A percentile compares a stretch with the other conserved stretches of the same genome.
These are phyloP conservation scores for Monosporascus sp. DNA, from an alignment of 2,329 filamentous ascomycete genomes.

Conservation along the genomic window DNA sequence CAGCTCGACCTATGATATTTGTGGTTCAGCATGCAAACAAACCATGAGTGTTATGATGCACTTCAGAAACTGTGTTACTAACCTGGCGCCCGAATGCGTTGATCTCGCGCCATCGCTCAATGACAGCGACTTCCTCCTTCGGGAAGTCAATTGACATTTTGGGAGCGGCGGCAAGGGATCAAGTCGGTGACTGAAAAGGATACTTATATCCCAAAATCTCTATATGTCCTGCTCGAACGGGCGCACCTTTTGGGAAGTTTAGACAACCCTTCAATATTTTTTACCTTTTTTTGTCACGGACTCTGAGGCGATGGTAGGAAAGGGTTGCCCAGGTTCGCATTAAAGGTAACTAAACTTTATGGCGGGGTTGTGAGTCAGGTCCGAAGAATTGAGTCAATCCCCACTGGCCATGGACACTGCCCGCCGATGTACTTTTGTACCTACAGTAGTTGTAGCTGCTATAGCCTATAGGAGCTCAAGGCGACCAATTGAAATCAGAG, in stretches of 20 bases:
- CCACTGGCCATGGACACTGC: background rate
- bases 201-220: background rate
- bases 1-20: slow-evolving; percentile 57
- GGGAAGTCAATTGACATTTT: slow-evolving; percentile 87
- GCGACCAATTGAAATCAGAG: background rate
- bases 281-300: too few species aligned
- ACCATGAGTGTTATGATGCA: background rate
- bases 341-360: slow-evolving; percentile 8
- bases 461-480: background rate
- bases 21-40: background rate
- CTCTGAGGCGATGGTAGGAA: too few species aligned
- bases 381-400: slow-evolving; percentile 4
- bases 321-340: too few species aligned
- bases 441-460: background rate
- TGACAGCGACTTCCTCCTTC: slow-evolving; percentile 79
- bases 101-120: slow-evolving; percentile 85
- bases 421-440: background rate
- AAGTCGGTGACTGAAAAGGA: background rate
- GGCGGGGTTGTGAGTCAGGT: slow-evolving; percentile 13
- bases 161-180: background rate
- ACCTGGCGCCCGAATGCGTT: slow-evolving; percentile 85
- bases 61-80: slow-evolving; percentile 9
- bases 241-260: background rate
- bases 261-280: background rate
- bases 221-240: background rate